Evolutionary conservation across 1,284 basidiomycete genomes (phyloP).

Genomic region (Ustilago sp.): DNA sequence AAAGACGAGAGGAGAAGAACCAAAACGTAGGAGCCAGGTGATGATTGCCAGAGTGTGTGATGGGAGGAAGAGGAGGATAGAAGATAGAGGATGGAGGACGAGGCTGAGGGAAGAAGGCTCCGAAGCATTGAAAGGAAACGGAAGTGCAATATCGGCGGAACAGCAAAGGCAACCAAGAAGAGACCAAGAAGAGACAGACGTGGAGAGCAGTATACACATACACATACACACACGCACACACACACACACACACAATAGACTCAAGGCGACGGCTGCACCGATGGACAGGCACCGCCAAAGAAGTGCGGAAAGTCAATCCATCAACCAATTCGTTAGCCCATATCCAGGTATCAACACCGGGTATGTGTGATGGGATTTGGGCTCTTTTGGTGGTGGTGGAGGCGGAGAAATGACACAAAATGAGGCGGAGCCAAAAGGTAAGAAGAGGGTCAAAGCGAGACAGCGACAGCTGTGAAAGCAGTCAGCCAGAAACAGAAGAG

Average conservation of each 20-base stretch:
- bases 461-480: neutral
- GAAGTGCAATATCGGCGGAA: neutral
- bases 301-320: slow-evolving; percentile 13
- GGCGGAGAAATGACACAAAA: slow-evolving; percentile 15
- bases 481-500: neutral
- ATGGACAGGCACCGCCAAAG: slow-evolving; percentile 19
- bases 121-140: neutral
- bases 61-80: neutral
- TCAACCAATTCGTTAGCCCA: neutral
- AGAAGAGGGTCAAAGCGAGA: neutral
- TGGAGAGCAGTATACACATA: neutral
- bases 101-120: slow-evolving; percentile 5
- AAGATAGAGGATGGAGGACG: neutral
- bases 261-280: slow-evolving; percentile 2
- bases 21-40: neutral
- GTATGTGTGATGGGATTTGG: neutral
- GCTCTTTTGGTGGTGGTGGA: slow-evolving; percentile 14
- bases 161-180: neutral
- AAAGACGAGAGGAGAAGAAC: slow-evolving; percentile 4
- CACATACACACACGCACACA: too few species aligned
- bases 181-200: neutral
- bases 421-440: neutral
- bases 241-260: neutral
- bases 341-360: neutral
- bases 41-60: neutral